Evolutionary conservation across 2,329 filamentous ascomycete species (phyloP).

Genomic region (Sclerotinia minor): DNA sequence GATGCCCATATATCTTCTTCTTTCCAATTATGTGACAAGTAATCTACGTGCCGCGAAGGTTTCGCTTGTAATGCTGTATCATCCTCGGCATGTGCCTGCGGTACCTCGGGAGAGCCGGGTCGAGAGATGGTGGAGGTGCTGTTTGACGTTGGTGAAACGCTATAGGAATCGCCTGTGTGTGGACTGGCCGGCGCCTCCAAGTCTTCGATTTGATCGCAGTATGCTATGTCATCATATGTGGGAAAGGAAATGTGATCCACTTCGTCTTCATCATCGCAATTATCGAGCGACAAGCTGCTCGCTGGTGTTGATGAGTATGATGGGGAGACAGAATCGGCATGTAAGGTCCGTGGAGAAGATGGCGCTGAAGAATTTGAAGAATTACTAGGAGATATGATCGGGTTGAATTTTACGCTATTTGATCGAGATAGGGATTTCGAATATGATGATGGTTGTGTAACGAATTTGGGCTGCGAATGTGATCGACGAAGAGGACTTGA

Average conservation of each 20-base stretch:
- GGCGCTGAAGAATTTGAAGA: constrained; percentile 51
- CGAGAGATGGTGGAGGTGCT: constrained; percentile 53
- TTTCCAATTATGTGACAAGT: constrained; percentile 89
- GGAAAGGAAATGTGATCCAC: constrained; percentile 43
- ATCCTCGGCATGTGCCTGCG: constrained; percentile 47
- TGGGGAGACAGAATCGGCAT: constrained; percentile 53
- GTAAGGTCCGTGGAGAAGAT: constrained; percentile 56
- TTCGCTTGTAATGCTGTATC: constrained; percentile 51
- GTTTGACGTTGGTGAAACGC: constrained; percentile 63
- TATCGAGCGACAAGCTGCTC: constrained; percentile 69
- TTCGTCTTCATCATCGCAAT: constrained; percentile 52
- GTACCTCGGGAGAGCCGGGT: constrained; percentile 31
- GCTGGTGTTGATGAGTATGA: constrained; percentile 64
- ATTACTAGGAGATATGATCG: constrained; percentile 34
- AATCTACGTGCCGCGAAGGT: constrained; percentile 78
- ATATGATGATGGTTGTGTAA: constrained; percentile 50
- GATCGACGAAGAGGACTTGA: constrained; percentile 57
- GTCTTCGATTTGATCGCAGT: constrained; percentile 42
- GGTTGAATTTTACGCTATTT: constrained; percentile 36
- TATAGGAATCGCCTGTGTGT: constrained; percentile 54
- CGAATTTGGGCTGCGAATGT: constrained; percentile 60
- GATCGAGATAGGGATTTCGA: constrained; percentile 51
- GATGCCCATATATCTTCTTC: constrained; percentile 98
- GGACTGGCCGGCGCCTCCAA: constrained; percentile 53
- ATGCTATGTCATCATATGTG: constrained; percentile 42